Evolutionary conservation across 1,284 basidiomycete species (phyloP).

Genomic region (Ganoderma sp.): DNA sequence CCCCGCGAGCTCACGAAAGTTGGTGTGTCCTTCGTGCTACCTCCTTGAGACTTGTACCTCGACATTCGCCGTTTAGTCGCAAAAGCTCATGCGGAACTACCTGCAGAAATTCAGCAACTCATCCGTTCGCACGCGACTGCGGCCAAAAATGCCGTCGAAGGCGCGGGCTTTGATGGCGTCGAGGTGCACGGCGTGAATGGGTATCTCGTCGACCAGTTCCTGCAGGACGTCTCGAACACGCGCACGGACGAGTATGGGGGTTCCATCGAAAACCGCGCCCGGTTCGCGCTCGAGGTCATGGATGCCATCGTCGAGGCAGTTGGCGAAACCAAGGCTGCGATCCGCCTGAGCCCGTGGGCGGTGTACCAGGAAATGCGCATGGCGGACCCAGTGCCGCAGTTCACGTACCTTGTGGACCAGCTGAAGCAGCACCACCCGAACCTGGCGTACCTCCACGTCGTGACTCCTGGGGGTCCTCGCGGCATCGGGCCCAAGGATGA

Average conservation of each 20-base stretch:
- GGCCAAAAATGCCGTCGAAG: constrained; percentile 48
- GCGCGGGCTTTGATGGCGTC: constrained; percentile 55
- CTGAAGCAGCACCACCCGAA: constrained; percentile 47
- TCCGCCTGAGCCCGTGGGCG: constrained; percentile 40
- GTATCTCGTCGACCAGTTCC: constrained; percentile 50
- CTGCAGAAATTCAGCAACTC: too few species aligned
- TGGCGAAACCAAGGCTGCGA: constrained; percentile 48
- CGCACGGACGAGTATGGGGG: constrained; percentile 67
- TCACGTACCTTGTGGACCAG: constrained; percentile 44
- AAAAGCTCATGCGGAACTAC: too few species aligned
- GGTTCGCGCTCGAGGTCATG: constrained; percentile 56
- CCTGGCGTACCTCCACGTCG: constrained; percentile 62
- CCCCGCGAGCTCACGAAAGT: constrained; percentile 33
- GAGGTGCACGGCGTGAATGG: constrained; percentile 43
- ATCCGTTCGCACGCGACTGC: constrained; percentile 41
- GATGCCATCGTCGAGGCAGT: constrained; percentile 49
- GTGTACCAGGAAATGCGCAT: constrained; percentile 36
- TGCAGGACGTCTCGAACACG: constrained; percentile 49
- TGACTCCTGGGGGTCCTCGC: constrained; percentile 45
- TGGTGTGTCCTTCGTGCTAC: not conserved
- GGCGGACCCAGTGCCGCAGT: constrained; percentile 53
- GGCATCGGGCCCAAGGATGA: constrained; percentile 20
- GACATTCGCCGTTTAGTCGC: too few species aligned
- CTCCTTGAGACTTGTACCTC: too few species aligned
- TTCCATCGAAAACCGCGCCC: constrained; percentile 55